Conservation (phyloP, 2,329 filamentous ascomycete species). For the Botrytis elliptica region DNA sequence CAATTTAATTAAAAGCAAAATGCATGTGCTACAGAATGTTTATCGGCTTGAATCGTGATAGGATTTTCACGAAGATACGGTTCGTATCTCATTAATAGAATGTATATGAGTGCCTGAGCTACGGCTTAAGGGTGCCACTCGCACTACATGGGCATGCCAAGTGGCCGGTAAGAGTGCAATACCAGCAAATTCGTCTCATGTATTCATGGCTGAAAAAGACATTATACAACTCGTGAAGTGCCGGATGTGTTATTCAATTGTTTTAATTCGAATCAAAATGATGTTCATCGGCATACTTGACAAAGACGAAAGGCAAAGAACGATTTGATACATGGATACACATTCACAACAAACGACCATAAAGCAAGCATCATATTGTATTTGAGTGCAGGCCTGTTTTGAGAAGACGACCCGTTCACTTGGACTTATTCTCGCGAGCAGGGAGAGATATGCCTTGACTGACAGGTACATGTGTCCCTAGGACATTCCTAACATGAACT, state of each 20-base stretch:
- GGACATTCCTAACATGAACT: not conserved
- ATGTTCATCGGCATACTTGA: too few species aligned
- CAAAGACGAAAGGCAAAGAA: not conserved
- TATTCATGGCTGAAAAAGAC: not conserved
- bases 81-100: not conserved
- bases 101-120: not conserved
- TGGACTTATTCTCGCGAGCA: not conserved
- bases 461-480: not conserved
- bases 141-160: not conserved
- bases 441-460: not conserved
- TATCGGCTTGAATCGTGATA: not conserved
- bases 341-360: not conserved
- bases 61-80: not conserved
- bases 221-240: too few species aligned
- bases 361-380: not conserved
- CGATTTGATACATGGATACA: not conserved
- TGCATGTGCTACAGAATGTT: not conserved
- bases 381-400: too few species aligned
- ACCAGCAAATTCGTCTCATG: not conserved
- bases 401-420: not conserved
- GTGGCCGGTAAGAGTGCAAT: not conserved
- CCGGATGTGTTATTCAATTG: not conserved
- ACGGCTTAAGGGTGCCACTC: not conserved
- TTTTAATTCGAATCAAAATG: too few species aligned
- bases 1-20: not conserved